Conservation (phyloP, 345 rosid genomes). For the Rhodomyrtus tomentosa region DNA sequence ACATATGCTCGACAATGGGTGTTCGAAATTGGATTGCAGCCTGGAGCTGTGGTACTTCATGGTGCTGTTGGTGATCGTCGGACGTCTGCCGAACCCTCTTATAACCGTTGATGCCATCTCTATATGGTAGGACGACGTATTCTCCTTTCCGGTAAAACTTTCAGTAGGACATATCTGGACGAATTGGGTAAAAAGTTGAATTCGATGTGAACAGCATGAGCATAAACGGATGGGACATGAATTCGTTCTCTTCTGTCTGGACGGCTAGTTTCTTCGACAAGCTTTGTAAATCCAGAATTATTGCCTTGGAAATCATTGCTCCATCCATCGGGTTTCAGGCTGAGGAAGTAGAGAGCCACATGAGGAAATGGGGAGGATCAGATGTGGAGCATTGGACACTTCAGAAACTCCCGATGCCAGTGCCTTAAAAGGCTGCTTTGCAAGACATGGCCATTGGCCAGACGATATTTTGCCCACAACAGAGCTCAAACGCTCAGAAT, state of each 20-base stretch:
- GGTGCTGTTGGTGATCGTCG: slow-evolving; percentile 62
- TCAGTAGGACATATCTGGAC: background rate
- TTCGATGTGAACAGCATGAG: slow-evolving; percentile 46
- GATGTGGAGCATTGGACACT: slow-evolving; percentile 2
- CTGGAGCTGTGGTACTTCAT: slow-evolving; percentile 89
- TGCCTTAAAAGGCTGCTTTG: background rate
- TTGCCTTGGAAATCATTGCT: background rate
- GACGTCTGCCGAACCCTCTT: slow-evolving; percentile 60
- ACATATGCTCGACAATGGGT: background rate
- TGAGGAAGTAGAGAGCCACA: slow-evolving; percentile 58
- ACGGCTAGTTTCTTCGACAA: background rate
- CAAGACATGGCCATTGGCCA: background rate
- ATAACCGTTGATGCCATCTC: slow-evolving; percentile 82
- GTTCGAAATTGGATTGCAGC: slow-evolving; percentile 23
- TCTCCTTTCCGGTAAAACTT: background rate
- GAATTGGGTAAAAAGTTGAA: background rate
- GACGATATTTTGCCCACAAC: too few species aligned
- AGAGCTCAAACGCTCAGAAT: too few species aligned
- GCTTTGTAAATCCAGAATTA: background rate
- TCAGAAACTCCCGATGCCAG: background rate
- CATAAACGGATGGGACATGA: slow-evolving; percentile 75
- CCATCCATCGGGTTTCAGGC: slow-evolving; percentile 23
- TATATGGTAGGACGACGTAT: slow-evolving; percentile 39
- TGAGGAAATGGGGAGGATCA: slow-evolving; percentile 78
- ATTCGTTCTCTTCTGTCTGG: background rate